Percentiles rank a stretch among this genome's conserved stretches.
These are phyloP conservation scores for Cyclocybe cylindracea DNA, from an alignment of 768 basidiomycete genomes.

Conservation along the genomic window DNA sequence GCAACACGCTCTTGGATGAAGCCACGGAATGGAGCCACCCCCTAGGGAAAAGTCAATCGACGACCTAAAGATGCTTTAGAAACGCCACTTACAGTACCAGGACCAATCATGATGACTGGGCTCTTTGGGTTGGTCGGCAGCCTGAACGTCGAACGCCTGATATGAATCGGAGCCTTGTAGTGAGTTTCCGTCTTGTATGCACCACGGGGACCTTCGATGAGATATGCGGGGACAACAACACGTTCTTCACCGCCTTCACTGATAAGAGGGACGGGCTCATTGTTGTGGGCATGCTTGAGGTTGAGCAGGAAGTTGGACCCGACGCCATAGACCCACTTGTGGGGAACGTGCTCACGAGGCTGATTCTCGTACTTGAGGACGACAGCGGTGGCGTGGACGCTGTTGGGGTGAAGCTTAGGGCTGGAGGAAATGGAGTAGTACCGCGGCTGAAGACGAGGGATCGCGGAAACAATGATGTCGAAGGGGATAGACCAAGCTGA, in stretches of 20 bases:
- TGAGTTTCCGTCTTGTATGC: slow-evolving; percentile 70
- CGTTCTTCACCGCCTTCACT: slow-evolving; percentile 34
- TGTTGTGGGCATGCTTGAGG: slow-evolving; percentile 75
- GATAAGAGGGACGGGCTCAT: slow-evolving; percentile 52
- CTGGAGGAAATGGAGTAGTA: slow-evolving; percentile 99
- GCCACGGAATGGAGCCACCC: slow-evolving; percentile 99
- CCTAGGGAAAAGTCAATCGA: slow-evolving; percentile 46
- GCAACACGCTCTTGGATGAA: slow-evolving; percentile 98
- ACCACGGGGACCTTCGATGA: slow-evolving; percentile 88
- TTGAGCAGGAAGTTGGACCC: slow-evolving; percentile 96
- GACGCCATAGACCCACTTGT: slow-evolving; percentile 82
- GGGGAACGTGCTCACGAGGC: slow-evolving; percentile 47
- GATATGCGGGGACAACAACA: slow-evolving; percentile 65
- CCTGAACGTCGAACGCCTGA: slow-evolving; percentile 94
- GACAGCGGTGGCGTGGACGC: slow-evolving; percentile 94
- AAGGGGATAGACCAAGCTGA: slow-evolving; percentile 92
- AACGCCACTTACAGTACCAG: slow-evolving; percentile 80
- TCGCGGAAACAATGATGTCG: slow-evolving; percentile 92
- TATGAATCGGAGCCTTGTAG: slow-evolving; percentile 91
- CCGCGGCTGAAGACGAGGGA: slow-evolving; percentile 92
- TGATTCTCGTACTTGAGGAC: slow-evolving; percentile 90
- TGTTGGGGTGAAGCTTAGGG: slow-evolving; percentile 85
- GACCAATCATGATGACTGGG: slow-evolving; percentile 98
- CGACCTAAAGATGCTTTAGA: background rate
- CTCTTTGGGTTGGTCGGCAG: slow-evolving; percentile 98